phyloP scores from a whole-genome alignment of 257 asterid genomes.

The Plantago major region DNA sequence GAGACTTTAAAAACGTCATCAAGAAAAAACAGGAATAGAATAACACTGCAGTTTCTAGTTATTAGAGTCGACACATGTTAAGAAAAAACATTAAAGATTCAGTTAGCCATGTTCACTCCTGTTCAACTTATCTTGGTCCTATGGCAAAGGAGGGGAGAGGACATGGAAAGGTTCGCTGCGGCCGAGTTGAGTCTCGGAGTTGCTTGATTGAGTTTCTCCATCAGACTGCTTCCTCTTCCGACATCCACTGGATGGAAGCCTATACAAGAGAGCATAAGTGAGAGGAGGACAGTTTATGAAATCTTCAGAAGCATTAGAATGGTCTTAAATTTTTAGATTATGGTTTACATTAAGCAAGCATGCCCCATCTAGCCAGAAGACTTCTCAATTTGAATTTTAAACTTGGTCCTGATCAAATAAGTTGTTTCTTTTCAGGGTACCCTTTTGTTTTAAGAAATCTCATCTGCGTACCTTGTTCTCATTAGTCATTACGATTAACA shows the following conservation, averaged over 20 bases:
- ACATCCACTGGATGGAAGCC: background rate
- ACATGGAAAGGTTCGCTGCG: background rate
- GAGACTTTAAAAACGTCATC: too few species aligned
- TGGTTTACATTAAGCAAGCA: background rate
- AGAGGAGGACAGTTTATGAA: too few species aligned
- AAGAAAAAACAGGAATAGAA: background rate
- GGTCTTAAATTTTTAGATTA: background rate
- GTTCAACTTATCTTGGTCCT: background rate
- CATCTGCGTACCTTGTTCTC: too few species aligned
- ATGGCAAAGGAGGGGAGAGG: background rate
- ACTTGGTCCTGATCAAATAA: too few species aligned
- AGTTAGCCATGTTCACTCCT: background rate
- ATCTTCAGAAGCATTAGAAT: background rate
- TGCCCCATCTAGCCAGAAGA: background rate
- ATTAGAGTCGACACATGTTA: background rate
- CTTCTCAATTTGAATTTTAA: too few species aligned
- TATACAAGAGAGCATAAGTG: background rate
- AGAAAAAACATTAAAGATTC: background rate
- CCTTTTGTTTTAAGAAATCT: too few species aligned
- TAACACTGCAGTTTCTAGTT: background rate
- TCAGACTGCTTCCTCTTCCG: conserved; percentile 5
- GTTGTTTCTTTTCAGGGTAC: too few species aligned
- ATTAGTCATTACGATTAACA: too few species aligned
- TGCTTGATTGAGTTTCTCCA: conserved; percentile 1
- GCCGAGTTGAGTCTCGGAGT: conserved; percentile 5